Conservation (phyloP, 2,329 filamentous ascomycete species). For the Tricladium varicosporioides region DNA sequence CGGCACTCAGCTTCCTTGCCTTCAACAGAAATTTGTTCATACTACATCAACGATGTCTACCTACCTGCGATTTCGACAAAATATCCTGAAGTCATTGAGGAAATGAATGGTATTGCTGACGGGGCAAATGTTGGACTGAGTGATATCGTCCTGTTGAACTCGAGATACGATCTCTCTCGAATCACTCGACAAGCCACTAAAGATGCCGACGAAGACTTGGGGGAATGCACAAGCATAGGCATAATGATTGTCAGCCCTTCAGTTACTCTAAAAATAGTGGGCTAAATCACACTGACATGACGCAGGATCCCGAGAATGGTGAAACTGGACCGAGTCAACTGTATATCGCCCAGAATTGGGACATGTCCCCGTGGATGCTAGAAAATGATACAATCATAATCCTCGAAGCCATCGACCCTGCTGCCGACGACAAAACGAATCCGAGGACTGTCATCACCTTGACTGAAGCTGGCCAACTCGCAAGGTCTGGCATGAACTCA, state of each 20-base stretch:
- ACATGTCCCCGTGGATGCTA: slow-evolving; percentile 22
- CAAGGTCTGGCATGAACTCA: slow-evolving; percentile 32
- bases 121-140: slow-evolving; percentile 23
- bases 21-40: background rate
- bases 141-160: slow-evolving; percentile 26
- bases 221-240: too few species aligned
- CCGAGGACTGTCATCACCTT: slow-evolving; percentile 25
- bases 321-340: background rate
- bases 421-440: slow-evolving; percentile 16
- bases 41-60: slow-evolving; percentile 22
- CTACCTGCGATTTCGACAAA: slow-evolving; percentile 22
- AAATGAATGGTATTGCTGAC: slow-evolving; percentile 26
- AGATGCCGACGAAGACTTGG: background rate
- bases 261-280: background rate
- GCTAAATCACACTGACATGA: background rate
- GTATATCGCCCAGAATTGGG: slow-evolving; percentile 13
- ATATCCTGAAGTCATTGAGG: slow-evolving; percentile 20
- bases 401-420: slow-evolving; percentile 27
- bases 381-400: slow-evolving; percentile 27
- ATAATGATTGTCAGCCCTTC: background rate
- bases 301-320: background rate
- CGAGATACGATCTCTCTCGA: slow-evolving; percentile 27
- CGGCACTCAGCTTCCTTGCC: slow-evolving; percentile 19
- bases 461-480: slow-evolving; percentile 33
- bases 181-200: background rate